phyloP scores from a whole-genome alignment of 1,139 yeast genomes.

The Hansenula sp. region DNA sequence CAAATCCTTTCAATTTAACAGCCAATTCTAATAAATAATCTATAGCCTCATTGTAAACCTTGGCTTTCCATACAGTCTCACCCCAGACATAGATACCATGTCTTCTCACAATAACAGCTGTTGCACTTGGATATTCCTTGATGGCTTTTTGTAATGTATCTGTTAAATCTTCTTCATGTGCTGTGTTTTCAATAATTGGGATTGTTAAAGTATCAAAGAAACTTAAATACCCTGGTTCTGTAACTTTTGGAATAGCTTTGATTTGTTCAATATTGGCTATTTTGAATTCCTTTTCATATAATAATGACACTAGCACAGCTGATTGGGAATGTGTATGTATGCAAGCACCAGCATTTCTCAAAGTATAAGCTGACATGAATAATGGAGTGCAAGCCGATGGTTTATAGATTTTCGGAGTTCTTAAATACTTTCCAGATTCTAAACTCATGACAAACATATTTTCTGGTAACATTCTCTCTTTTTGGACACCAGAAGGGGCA shows the following conservation, averaged over 20 bases:
- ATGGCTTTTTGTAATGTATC: slow-evolving; percentile 64
- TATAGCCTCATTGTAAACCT: slow-evolving; percentile 87
- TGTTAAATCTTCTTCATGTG: slow-evolving; percentile 84
- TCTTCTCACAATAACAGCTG: slow-evolving; percentile 86
- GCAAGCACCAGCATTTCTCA: slow-evolving; percentile 84
- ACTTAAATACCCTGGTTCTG: slow-evolving; percentile 55
- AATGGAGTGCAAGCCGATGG: slow-evolving; percentile 94
- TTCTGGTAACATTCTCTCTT: slow-evolving; percentile 78
- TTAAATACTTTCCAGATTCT: slow-evolving; percentile 48
- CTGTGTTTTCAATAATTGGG: slow-evolving; percentile 89
- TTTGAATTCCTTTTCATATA: slow-evolving; percentile 67
- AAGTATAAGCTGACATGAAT: slow-evolving; percentile 68
- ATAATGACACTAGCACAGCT: slow-evolving; percentile 77
- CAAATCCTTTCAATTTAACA: slow-evolving; percentile 67
- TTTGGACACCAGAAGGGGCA: slow-evolving; percentile 95
- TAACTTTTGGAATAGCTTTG: slow-evolving; percentile 72
- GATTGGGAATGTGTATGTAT: slow-evolving; percentile 91
- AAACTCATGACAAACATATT: slow-evolving; percentile 78
- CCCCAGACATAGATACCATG: slow-evolving; percentile 98
- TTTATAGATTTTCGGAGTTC: slow-evolving; percentile 64
- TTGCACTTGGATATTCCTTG: slow-evolving; percentile 63
- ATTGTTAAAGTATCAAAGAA: slow-evolving; percentile 73
- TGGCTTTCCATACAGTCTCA: slow-evolving; percentile 87
- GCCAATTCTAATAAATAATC: slow-evolving; percentile 87
- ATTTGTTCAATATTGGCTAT: slow-evolving; percentile 87